Base-by-base conservation (phyloP, 1,139 yeast species). In the Nadsonia commutata region DNA sequence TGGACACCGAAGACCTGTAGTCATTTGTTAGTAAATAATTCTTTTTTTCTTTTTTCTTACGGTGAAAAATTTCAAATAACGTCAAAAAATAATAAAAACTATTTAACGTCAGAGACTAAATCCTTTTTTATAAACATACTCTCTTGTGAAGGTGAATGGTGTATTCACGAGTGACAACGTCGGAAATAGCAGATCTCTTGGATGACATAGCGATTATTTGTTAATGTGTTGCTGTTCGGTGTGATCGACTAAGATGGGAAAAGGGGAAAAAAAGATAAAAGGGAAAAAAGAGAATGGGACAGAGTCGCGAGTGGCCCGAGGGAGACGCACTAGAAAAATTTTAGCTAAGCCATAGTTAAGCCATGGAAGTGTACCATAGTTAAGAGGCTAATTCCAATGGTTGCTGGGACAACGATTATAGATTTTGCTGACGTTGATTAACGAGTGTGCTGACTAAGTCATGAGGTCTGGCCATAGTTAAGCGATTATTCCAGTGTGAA, bases 131-230 rank as follows among this genome's bases (percentile, higher is more conserved):
- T n/a, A n/a, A 44, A 81, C 93, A 71, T 79, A 84, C 94, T 77
- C 97, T 86, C 76, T 86, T 90, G 95, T 86, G 95, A 74, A 90
- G 76, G 88, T 93, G 90, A 74, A 93, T 88, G 80, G 98, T 93
- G 86, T 93, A 93, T 78, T 93, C 99, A 75, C 99, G 95, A 71
- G 98, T 84, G 74, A 93, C 96, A 73, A 86, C 96, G 90, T 90
- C 97, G 77, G 85, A 85, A 71, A 85, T 77, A 73, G 96, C 96
- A 78, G 85, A 27, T 27, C 33, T 27, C 33, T 27, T 27, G 33
- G 33, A 27, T 27, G 33, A 27, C 33, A 27, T 27, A 27, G 33
- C 33, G 33, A 27, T 27, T 27, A 27, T 27, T 27, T 13, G 33
- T 27, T 27, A 27, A 27, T 27, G 33, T 27, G 33, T n/a, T 7